phyloP scores from a whole-genome alignment of 495 filamentous ascomycete species.

The Podospora fimiseda region DNA sequence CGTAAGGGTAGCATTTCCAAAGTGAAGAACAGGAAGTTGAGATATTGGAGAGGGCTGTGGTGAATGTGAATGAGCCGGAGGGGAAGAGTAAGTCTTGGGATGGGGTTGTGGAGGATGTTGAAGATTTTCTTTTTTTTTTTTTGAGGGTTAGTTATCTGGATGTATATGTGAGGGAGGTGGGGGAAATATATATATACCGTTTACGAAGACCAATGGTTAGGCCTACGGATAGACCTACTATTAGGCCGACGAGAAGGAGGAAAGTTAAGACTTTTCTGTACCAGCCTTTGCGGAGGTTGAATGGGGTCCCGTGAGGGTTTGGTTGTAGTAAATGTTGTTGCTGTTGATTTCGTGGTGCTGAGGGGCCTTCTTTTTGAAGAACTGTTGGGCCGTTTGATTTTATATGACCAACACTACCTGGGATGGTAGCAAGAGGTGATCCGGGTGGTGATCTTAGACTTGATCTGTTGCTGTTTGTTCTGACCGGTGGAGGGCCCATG shows the following conservation, averaged over 20 bases:
- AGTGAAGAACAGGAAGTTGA: conserved; percentile 46
- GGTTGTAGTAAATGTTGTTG: not conserved
- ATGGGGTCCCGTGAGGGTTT: not conserved
- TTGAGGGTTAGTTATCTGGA: too few species aligned
- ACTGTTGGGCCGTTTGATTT: too few species aligned
- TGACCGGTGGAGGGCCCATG: conserved; percentile 3
- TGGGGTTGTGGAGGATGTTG: conserved; percentile 1
- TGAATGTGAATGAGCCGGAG: conserved; percentile 47
- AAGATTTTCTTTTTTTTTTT: not conserved
- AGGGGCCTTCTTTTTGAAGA: too few species aligned
- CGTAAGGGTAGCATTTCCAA: conserved; percentile 52
- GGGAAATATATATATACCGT: conserved; percentile 13
- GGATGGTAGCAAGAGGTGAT: not conserved
- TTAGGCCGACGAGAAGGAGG: conserved; percentile 24
- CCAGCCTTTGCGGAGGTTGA: conserved; percentile 34
- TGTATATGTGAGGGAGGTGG: too few species aligned
- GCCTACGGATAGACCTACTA: conserved; percentile 39
- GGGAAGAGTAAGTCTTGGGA: conserved; percentile 38
- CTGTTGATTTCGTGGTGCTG: too few species aligned
- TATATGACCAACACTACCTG: not conserved
- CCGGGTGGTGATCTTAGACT: not conserved
- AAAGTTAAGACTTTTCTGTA: conserved; percentile 26
- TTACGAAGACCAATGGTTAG: conserved; percentile 40
- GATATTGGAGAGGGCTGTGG: conserved; percentile 46
- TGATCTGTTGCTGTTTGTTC: conserved; percentile 2